Evolutionary conservation across 768 basidiomycete genomes (phyloP).

Genomic region (Gelatoporia subvermispora): DNA sequence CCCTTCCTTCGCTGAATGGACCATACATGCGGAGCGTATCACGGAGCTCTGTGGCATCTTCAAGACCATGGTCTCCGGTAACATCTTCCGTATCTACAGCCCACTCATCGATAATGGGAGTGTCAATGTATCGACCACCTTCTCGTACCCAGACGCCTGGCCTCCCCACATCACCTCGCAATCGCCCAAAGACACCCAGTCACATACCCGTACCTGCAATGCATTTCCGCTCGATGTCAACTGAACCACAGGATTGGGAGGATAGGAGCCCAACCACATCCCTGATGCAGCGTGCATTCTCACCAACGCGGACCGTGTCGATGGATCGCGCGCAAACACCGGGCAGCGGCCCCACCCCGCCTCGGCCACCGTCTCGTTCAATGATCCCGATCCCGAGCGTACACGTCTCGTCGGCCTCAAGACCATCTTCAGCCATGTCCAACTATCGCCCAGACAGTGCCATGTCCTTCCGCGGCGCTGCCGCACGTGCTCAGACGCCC

Average conservation of each 20-base stretch:
- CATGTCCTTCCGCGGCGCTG: conserved; percentile 39
- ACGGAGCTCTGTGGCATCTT: conserved; percentile 71
- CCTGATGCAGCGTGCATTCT: conserved; percentile 57
- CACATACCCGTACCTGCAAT: conserved; percentile 62
- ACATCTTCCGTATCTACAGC: conserved; percentile 68
- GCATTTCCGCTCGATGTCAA: conserved; percentile 44
- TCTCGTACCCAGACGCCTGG: conserved; percentile 61
- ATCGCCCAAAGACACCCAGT: conserved; percentile 75
- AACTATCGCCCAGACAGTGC: conserved; percentile 54
- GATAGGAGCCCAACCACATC: conserved; percentile 36
- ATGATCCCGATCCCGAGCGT: conserved; percentile 79
- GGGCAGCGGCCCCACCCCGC: conserved; percentile 38
- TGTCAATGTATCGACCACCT: conserved; percentile 30
- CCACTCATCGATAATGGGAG: conserved; percentile 58
- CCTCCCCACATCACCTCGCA: conserved; percentile 46
- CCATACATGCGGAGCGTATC: conserved; percentile 63
- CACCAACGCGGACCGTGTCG: conserved; percentile 43
- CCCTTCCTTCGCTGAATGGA: conserved; percentile 24
- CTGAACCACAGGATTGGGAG: conserved; percentile 41
- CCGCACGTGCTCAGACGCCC: conserved; percentile 61
- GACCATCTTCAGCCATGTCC: conserved; percentile 71
- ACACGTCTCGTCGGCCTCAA: conserved; percentile 62
- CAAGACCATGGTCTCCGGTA: conserved; percentile 75
- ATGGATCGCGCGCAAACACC: conserved; percentile 34
- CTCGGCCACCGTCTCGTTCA: conserved; percentile 77